These are phyloP conservation scores for Actinidia arguta DNA, from an alignment of 179 eudicot genomes.

Conservation along the genomic window DNA sequence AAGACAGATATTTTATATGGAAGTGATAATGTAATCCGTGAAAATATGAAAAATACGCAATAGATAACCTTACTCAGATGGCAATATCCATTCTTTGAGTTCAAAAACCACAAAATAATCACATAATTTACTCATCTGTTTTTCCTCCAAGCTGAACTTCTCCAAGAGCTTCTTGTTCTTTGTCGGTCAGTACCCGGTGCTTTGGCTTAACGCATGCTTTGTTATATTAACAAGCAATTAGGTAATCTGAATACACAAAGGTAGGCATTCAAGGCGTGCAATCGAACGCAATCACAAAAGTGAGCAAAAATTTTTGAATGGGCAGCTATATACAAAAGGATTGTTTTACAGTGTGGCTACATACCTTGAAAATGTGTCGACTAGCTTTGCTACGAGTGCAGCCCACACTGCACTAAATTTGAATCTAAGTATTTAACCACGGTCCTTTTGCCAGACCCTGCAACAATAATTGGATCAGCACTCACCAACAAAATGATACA, in stretches of 20 bases:
- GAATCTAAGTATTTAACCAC: conserved; percentile 42
- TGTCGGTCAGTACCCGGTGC: conserved; percentile 63
- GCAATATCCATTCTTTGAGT: background rate
- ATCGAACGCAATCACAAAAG: background rate
- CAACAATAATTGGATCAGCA: conserved; percentile 37
- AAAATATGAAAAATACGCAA: background rate
- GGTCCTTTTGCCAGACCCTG: conserved; percentile 95
- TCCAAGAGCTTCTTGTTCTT: conserved; percentile 75
- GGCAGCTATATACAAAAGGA: background rate
- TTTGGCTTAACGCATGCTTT: conserved; percentile 84
- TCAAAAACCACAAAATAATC: background rate
- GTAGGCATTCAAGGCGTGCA: background rate
- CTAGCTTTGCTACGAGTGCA: no score
- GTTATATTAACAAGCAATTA: conserved; percentile 91
- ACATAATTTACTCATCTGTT: conserved; percentile 60
- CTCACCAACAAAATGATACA: background rate
- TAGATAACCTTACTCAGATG: background rate
- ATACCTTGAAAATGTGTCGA: background rate
- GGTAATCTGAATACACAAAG: conserved; percentile 60
- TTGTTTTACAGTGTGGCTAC: background rate
- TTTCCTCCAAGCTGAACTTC: conserved; percentile 79
- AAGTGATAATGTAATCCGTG: background rate
- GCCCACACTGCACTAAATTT: no score
- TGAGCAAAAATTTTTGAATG: background rate
- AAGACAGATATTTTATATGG: background rate